phyloP scores from a whole-genome alignment of 768 basidiomycete species.

The Strobilomyces echinocephalus region DNA sequence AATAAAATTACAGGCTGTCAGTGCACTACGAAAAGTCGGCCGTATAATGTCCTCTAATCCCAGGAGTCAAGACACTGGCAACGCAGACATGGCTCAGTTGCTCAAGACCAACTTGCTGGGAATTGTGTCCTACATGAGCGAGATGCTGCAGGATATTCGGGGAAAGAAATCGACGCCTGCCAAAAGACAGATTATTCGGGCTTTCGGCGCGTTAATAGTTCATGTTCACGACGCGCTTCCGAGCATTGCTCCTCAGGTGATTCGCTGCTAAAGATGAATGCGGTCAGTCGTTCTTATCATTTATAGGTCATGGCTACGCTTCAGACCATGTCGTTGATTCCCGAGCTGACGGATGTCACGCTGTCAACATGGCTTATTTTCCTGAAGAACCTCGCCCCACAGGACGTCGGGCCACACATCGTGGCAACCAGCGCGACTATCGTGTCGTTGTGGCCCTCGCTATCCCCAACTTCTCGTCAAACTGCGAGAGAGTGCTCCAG shows the following conservation, averaged over 20 bases:
- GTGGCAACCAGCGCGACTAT: constrained; percentile 86
- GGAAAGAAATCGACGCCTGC: constrained; percentile 64
- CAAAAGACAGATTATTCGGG: constrained; percentile 76
- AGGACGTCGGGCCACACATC: constrained; percentile 77
- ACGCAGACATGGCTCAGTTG: constrained; percentile 49
- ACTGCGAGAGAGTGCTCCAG: constrained; percentile 58
- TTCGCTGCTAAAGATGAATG: constrained; percentile 12
- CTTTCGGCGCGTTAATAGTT: constrained; percentile 67
- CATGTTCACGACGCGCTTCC: constrained; percentile 68
- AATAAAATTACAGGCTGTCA: constrained; percentile 41
- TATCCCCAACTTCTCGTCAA: constrained; percentile 48
- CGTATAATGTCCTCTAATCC: constrained; percentile 26
- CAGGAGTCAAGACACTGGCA: constrained; percentile 24
- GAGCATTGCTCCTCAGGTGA: constrained; percentile 83
- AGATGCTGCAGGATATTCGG: constrained; percentile 78
- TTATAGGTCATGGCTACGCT: constrained; percentile 90
- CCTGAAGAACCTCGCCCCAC: constrained; percentile 56
- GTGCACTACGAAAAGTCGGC: constrained; percentile 44
- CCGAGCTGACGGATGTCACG: constrained; percentile 72
- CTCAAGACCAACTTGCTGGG: constrained; percentile 78
- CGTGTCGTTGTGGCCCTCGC: constrained; percentile 67
- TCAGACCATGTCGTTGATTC: constrained; percentile 78
- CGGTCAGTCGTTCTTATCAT: constrained; percentile 10
- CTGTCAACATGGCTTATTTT: constrained; percentile 79
- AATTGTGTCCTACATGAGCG: constrained; percentile 78